Evolutionary conservation across 1,284 basidiomycete species (phyloP).

Genomic region (Tilletia walkeri): DNA sequence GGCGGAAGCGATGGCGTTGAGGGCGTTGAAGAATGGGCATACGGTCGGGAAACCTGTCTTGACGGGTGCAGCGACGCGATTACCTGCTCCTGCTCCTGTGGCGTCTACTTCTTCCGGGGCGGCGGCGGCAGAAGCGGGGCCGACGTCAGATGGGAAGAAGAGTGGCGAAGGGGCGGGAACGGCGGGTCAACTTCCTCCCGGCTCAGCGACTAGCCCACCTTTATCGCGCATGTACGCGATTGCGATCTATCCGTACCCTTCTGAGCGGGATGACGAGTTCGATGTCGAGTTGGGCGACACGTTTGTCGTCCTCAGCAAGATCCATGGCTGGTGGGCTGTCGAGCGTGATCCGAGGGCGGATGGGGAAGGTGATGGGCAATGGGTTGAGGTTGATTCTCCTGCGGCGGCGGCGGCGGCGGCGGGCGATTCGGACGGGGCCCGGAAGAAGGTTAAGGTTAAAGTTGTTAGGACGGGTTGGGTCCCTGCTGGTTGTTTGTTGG

Average conservation of each 20-base stretch:
- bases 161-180: too few species aligned
- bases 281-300: conserved; percentile 76
- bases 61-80: conserved; percentile 3
- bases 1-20: conserved; percentile 5
- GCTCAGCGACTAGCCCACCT: background rate
- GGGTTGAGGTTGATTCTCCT: background rate
- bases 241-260: conserved; percentile 90
- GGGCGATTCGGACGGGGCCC: background rate
- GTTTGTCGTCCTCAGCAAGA: conserved; percentile 87
- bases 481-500: conserved; percentile 77
- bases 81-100: background rate
- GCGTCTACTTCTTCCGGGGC: background rate
- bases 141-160: too few species aligned
- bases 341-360: conserved; percentile 75
- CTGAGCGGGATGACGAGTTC: conserved; percentile 95
- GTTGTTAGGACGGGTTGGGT: conserved; percentile 49
- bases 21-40: conserved; percentile 17
- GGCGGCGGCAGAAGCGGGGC: background rate
- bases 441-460: background rate
- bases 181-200: too few species aligned
- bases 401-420: background rate
- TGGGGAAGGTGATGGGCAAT: conserved; percentile 70
- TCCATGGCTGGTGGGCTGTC: conserved; percentile 98
- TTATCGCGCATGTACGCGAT: conserved; percentile 67
- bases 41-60: background rate